Conservation (phyloP, 352 stramenopile species). For the Globisporangium middletonii region DNA sequence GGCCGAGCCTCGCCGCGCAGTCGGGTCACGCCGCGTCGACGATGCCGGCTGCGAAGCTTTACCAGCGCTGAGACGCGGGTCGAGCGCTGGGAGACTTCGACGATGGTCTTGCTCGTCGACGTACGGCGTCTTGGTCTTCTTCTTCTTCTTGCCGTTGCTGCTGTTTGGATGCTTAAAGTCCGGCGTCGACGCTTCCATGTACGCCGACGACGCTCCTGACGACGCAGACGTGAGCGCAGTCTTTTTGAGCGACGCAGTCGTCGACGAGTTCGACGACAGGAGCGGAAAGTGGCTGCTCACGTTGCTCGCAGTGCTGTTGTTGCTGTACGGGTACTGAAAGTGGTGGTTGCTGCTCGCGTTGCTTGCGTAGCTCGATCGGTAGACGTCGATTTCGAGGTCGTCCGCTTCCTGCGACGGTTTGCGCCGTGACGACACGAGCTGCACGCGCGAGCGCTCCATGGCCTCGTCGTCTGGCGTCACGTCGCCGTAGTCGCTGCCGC, state of each 20-base stretch:
- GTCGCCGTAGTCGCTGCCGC: conserved; percentile 6
- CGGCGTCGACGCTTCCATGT: conserved; percentile 11
- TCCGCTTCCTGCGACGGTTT: conserved; percentile 28
- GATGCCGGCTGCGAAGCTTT: no score
- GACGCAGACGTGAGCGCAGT: conserved; percentile 1
- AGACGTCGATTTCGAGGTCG: conserved; percentile 22
- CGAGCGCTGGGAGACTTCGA: conserved; percentile 7
- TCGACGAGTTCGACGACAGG: not conserved
- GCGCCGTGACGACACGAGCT: conserved; percentile 36
- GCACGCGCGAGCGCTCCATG: conserved; percentile 33
- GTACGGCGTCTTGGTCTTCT: not conserved
- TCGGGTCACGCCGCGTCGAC: not conserved
- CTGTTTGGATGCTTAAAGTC: conserved; percentile 12
- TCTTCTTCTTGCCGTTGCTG: conserved; percentile 9
- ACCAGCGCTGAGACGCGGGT: not conserved
- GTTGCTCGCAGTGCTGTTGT: not conserved
- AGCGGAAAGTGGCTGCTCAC: conserved; percentile 7
- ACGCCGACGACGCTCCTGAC: conserved; percentile 5
- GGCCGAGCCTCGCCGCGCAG: not conserved
- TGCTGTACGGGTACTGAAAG: conserved; percentile 5
- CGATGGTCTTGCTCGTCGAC: conserved; percentile 1
- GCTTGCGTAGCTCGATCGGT: conserved; percentile 35
- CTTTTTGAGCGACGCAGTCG: conserved; percentile 8
- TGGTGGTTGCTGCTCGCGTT: conserved; percentile 24
- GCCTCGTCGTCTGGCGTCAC: conserved; percentile 17